Percentiles rank a stretch among this genome's conserved stretches.
phyloP scores from a whole-genome alignment of 495 filamentous ascomycete genomes.

The Lophiostoma macrostomum region DNA sequence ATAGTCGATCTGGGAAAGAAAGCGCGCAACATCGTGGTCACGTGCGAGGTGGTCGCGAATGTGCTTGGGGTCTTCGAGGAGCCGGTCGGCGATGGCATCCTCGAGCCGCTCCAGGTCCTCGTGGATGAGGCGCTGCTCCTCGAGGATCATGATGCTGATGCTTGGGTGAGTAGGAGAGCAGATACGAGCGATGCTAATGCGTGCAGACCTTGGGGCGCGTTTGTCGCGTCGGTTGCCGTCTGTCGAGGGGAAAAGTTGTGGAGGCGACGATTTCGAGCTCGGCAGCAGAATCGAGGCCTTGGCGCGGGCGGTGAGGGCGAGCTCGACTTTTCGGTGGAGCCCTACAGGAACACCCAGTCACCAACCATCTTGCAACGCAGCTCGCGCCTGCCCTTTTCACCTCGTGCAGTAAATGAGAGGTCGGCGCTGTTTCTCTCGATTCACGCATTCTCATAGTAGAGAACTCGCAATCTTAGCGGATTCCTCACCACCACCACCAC shows the following conservation, averaged over 20 bases:
- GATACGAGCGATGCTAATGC: neutral
- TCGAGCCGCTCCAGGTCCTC: conserved; percentile 95
- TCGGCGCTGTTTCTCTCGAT: no score
- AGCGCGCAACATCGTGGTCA: conserved; percentile 87
- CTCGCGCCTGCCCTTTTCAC: no score
- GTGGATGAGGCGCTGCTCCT: conserved; percentile 88
- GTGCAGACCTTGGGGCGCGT: conserved; percentile 3
- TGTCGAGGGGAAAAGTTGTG: no score
- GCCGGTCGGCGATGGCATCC: conserved; percentile 85
- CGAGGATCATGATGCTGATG: conserved; percentile 65
- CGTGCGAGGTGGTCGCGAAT: conserved; percentile 79
- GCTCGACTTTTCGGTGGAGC: neutral
- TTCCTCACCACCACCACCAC: neutral
- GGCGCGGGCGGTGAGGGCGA: neutral
- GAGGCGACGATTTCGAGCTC: no score
- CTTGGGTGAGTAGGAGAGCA: neutral
- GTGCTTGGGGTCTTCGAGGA: conserved; percentile 81
- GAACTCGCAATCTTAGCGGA: no score
- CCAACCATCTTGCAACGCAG: neutral
- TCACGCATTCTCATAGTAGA: no score
- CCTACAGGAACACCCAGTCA: neutral
- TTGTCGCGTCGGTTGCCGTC: no score
- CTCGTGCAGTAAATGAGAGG: no score
- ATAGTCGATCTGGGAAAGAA: conserved; percentile 78
- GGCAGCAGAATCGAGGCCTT: no score